A percentile compares a stretch with the other conserved stretches of the same genome.
Evolutionary conservation across 345 rosid species (phyloP).

Genomic region (Citrus unshiu): DNA sequence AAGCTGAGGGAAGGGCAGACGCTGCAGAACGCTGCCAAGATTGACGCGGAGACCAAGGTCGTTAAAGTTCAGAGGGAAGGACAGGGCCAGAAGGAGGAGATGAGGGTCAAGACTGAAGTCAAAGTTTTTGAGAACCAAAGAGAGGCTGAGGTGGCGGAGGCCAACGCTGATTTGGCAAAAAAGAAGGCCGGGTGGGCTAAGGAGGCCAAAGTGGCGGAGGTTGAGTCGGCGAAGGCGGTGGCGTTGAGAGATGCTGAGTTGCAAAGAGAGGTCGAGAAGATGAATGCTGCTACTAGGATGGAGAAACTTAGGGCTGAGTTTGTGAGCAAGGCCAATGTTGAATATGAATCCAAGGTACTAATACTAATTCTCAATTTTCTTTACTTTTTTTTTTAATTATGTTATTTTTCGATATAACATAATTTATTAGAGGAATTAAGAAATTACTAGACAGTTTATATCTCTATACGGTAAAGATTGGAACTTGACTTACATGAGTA

Average conservation of each 20-base stretch:
- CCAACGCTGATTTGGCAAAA: constrained; percentile 61
- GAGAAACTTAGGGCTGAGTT: constrained; percentile 87
- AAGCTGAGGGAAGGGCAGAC: constrained; percentile 59
- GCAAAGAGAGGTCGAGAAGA: constrained; percentile 66
- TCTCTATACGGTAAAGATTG: too few species aligned
- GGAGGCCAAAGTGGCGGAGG: constrained; percentile 68
- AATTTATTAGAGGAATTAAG: not conserved
- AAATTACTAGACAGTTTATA: not conserved
- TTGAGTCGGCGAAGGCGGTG: constrained; percentile 70
- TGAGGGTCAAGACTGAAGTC: constrained; percentile 53
- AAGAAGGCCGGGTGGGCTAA: constrained; percentile 71
- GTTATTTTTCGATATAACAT: too few species aligned
- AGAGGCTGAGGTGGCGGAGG: constrained; percentile 72
- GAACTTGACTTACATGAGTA: too few species aligned
- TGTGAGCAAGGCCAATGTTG: constrained; percentile 71
- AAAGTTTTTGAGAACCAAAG: constrained; percentile 71
- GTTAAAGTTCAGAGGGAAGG: constrained; percentile 53
- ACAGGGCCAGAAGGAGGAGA: constrained; percentile 68
- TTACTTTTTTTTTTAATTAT: too few species aligned
- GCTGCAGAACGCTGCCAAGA: constrained; percentile 68
- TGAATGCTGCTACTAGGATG: constrained; percentile 59
- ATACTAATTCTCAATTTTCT: not conserved
- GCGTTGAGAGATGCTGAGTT: constrained; percentile 69
- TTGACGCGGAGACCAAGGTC: constrained; percentile 72
- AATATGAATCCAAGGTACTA: constrained; percentile 67